A percentile compares a stretch with the other conserved stretches of the same genome.
Conservation (phyloP, 2,329 filamentous ascomycete genomes). For the Stachybotrys echinatus region DNA sequence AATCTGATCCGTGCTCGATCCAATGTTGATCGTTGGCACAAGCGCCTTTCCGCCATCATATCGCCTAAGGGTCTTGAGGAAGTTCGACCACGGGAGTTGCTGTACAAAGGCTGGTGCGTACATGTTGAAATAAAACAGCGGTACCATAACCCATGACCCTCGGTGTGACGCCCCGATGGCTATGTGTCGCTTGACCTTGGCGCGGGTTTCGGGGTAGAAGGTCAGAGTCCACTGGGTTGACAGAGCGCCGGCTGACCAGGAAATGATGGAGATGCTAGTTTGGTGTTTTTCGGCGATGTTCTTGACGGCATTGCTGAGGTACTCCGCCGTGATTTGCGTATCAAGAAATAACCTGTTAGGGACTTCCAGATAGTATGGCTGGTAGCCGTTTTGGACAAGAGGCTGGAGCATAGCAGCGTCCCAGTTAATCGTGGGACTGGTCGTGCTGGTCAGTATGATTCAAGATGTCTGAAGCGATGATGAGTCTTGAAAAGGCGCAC, state of each 20-base stretch:
- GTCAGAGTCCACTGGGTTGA: conserved; percentile 3
- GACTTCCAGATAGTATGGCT: conserved; percentile 3
- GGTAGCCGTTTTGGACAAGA: background rate
- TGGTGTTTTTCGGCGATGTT: background rate
- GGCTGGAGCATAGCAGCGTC: conserved; percentile 1
- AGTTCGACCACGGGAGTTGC: conserved; percentile 4
- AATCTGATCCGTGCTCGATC: conserved; percentile 3
- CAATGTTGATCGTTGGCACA: conserved; percentile 3
- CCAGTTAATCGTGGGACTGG: conserved; percentile 3
- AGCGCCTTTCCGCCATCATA: background rate
- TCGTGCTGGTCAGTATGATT: background rate
- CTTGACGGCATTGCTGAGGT: conserved; percentile 2
- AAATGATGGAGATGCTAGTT: conserved; percentile 2
- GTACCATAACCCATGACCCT: conserved; percentile 2
- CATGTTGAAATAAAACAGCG: conserved; percentile 2
- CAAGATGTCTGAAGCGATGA: background rate
- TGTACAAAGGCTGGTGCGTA: conserved; percentile 2
- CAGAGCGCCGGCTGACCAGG: conserved; percentile 3
- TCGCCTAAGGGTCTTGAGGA: background rate
- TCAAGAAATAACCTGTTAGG: conserved; percentile 3
- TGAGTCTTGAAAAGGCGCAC: background rate
- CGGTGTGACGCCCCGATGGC: conserved; percentile 1
- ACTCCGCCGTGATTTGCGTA: conserved; percentile 2
- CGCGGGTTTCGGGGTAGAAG: conserved; percentile 4
- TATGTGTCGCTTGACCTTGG: conserved; percentile 3